Percentiles rank a stretch among this genome's conserved stretches.
phyloP scores from a whole-genome alignment of 2,329 filamentous ascomycete genomes.

The Myriosclerotinia scirpicola region DNA sequence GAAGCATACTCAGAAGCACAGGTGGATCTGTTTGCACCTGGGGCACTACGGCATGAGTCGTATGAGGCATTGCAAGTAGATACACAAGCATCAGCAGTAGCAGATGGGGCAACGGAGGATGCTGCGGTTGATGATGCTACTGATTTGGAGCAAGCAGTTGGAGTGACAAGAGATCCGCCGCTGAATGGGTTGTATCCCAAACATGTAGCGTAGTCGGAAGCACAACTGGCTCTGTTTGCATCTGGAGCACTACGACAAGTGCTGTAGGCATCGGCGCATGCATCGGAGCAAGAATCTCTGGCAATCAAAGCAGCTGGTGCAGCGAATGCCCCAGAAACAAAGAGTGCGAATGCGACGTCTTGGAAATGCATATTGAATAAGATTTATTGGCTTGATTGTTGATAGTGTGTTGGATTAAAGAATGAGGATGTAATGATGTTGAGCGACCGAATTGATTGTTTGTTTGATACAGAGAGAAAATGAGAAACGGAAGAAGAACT shows the following conservation, averaged over 20 bases:
- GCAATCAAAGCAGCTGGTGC: slow-evolving; percentile 8
- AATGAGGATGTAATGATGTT: background rate
- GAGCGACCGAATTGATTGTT: background rate
- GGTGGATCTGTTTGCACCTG: background rate
- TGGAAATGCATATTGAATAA: slow-evolving; percentile 8
- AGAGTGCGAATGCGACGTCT: slow-evolving; percentile 12
- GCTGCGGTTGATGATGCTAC: background rate
- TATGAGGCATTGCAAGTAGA: no score
- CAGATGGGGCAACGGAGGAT: background rate
- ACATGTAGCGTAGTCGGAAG: background rate
- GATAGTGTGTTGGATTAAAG: background rate
- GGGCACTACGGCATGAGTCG: no score
- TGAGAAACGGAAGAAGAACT: no score
- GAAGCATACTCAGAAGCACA: background rate
- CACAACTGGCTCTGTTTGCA: background rate
- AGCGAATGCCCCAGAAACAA: slow-evolving; percentile 5
- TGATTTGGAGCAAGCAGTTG: slow-evolving; percentile 4
- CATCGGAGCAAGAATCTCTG: slow-evolving; percentile 6
- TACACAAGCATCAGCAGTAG: background rate
- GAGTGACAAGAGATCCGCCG: background rate
- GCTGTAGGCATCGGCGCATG: background rate
- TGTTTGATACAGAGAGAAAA: background rate
- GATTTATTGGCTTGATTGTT: background rate
- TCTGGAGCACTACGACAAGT: background rate
- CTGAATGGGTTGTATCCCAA: slow-evolving; percentile 3